phyloP scores from a whole-genome alignment of 495 filamentous ascomycete species.

The Extremus antarcticus region DNA sequence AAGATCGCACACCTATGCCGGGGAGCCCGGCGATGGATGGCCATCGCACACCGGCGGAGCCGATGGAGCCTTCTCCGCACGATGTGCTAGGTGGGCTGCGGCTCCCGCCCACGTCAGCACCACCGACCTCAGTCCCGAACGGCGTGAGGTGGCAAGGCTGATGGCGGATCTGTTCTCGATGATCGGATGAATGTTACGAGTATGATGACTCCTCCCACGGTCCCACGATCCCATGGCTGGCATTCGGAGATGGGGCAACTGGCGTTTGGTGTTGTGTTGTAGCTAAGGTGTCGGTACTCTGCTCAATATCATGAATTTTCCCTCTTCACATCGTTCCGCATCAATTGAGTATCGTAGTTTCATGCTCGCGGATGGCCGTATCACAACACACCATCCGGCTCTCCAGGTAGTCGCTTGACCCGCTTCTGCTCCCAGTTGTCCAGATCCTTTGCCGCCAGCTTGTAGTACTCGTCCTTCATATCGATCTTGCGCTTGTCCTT shows the following conservation, averaged over 20 bases:
- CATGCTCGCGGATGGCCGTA: too few relatives aligned
- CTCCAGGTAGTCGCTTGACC: constrained; percentile 75
- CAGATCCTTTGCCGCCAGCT: constrained; percentile 78
- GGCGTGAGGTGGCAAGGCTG: too few relatives aligned
- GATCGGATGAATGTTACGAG: too few relatives aligned
- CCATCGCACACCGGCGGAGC: not conserved
- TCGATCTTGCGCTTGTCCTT: constrained; percentile 61
- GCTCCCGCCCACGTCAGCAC: not conserved
- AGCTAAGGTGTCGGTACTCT: too few relatives aligned
- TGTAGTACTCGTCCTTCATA: constrained; percentile 87
- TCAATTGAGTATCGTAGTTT: too few relatives aligned
- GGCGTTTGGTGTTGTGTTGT: too few relatives aligned
- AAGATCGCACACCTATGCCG: not conserved
- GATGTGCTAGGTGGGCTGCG: not conserved
- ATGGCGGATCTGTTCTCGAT: too few relatives aligned
- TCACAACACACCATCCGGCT: constrained; percentile 77
- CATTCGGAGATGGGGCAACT: too few relatives aligned
- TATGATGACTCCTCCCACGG: too few relatives aligned
- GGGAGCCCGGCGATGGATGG: not conserved
- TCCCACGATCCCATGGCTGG: too few relatives aligned
- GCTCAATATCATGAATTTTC: too few relatives aligned
- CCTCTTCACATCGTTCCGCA: too few relatives aligned
- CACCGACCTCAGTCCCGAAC: not conserved
- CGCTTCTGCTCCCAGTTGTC: constrained; percentile 96
- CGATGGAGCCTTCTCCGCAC: not conserved